A percentile compares a stretch with the other conserved stretches of the same genome.
Conservation (phyloP, 1,284 basidiomycete genomes). For the Pascua guehoae region DNA sequence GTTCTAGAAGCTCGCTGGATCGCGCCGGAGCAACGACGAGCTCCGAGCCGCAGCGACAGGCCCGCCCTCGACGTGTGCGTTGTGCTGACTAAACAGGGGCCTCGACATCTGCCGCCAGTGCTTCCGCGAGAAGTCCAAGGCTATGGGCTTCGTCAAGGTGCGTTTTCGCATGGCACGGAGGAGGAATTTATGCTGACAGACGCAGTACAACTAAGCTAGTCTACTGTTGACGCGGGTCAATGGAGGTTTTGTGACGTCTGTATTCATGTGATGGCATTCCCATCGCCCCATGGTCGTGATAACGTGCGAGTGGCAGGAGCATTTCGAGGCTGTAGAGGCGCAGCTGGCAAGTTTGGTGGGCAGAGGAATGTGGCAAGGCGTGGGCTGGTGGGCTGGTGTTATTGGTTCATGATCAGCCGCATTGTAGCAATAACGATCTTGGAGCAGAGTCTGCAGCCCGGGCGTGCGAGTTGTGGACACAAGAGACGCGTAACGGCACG, state of each 20-base stretch:
- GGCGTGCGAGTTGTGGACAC: too few relatives aligned
- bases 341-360: too few relatives aligned
- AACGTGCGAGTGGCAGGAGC: too few relatives aligned
- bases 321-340: too few relatives aligned
- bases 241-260: constrained; percentile 14
- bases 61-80: too few relatives aligned
- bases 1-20: background rate
- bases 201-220: constrained; percentile 35
- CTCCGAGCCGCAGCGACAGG: background rate
- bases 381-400: too few relatives aligned
- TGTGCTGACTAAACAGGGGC: constrained; percentile 51
- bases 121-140: constrained; percentile 89
- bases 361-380: too few relatives aligned
- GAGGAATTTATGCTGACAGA: constrained; percentile 4
- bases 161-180: constrained; percentile 23
- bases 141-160: constrained; percentile 93
- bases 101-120: constrained; percentile 96
- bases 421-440: too few relatives aligned
- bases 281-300: too few relatives aligned
- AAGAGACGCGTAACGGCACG: too few relatives aligned
- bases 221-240: constrained; percentile 8
- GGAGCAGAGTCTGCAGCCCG: too few relatives aligned
- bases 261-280: constrained; percentile 22
- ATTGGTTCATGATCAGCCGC: too few relatives aligned
- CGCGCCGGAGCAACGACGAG: background rate